Evolutionary conservation across 495 filamentous ascomycete genomes (phyloP).

Genomic region (Lasiosphaeris hirsuta): DNA sequence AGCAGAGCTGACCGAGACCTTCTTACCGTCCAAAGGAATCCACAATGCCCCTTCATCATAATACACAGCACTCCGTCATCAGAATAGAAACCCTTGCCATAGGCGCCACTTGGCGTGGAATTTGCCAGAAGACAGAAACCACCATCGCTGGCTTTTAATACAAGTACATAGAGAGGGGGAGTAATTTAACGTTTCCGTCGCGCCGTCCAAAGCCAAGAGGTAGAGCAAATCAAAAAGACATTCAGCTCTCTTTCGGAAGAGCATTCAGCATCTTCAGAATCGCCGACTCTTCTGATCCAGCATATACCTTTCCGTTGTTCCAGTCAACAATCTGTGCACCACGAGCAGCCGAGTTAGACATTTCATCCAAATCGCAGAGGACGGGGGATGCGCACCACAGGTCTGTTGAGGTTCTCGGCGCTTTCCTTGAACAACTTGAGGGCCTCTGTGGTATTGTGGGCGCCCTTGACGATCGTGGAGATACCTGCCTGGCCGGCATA

Average conservation of each 20-base stretch:
- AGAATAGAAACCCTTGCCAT: not conserved
- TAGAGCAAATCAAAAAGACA: not conserved
- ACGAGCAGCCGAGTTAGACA: slow-evolving; percentile 10
- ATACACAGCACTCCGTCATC: too few relatives aligned
- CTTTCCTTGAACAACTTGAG: slow-evolving; percentile 64
- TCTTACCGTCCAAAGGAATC: too few relatives aligned
- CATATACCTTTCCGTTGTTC: slow-evolving; percentile 79
- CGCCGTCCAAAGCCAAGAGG: slow-evolving; percentile 1
- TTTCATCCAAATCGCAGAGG: not conserved
- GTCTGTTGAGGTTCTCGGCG: slow-evolving; percentile 61
- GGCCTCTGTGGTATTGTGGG: slow-evolving; percentile 68
- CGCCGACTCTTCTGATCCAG: slow-evolving; percentile 75
- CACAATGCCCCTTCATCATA: too few relatives aligned
- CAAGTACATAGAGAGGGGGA: slow-evolving; percentile 10
- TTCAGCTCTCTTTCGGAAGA: slow-evolving; percentile 50
- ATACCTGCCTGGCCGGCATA: slow-evolving; percentile 62
- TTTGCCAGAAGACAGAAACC: not conserved
- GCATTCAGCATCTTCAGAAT: slow-evolving; percentile 71
- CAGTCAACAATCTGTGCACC: slow-evolving; percentile 75
- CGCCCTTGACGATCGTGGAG: slow-evolving; percentile 64
- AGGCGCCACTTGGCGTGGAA: slow-evolving; percentile 7
- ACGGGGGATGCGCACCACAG: slow-evolving; percentile 55
- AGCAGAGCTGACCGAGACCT: too few relatives aligned
- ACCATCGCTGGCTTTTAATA: not conserved
- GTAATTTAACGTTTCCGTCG: not conserved